Evolutionary conservation across 1,284 basidiomycete genomes (phyloP).

Genomic region (Trametes pubescens): DNA sequence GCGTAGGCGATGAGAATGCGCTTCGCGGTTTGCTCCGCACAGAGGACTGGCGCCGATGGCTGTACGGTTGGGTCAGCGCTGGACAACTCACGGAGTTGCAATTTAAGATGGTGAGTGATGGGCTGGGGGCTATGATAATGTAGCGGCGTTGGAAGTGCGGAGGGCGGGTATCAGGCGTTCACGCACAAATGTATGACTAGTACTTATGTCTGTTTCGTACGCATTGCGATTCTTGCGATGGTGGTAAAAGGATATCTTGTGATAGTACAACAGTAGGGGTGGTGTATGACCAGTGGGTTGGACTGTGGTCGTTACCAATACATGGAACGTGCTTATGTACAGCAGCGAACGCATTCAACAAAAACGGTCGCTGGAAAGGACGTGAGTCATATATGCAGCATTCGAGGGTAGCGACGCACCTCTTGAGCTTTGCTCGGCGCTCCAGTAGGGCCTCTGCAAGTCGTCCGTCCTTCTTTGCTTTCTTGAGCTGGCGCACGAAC

Average conservation of each 20-base stretch:
- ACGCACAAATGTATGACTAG: not conserved
- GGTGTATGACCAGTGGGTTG: not conserved
- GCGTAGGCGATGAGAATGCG: constrained; percentile 6
- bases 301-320: not conserved
- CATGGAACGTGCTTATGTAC: not conserved
- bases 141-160: not conserved
- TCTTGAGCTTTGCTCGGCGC: constrained; percentile 90
- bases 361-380: constrained; percentile 32
- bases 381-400: not conserved
- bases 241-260: too few relatives aligned
- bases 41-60: constrained; percentile 19
- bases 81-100: constrained; percentile 27
- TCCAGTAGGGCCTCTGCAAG: constrained; percentile 91
- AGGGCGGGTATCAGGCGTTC: not conserved
- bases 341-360: constrained; percentile 16
- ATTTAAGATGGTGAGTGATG: constrained; percentile 25
- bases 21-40: constrained; percentile 19
- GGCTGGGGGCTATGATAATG: not conserved
- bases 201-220: too few relatives aligned
- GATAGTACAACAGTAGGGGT: not conserved
- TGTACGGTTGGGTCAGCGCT: constrained; percentile 27
- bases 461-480: constrained; percentile 87
- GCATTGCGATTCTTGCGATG: too few relatives aligned
- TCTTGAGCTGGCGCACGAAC: constrained; percentile 68
- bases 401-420: constrained; percentile 55